Conservation (phyloP, 257 asterid species). For the Solanum corneliomulleri region DNA sequence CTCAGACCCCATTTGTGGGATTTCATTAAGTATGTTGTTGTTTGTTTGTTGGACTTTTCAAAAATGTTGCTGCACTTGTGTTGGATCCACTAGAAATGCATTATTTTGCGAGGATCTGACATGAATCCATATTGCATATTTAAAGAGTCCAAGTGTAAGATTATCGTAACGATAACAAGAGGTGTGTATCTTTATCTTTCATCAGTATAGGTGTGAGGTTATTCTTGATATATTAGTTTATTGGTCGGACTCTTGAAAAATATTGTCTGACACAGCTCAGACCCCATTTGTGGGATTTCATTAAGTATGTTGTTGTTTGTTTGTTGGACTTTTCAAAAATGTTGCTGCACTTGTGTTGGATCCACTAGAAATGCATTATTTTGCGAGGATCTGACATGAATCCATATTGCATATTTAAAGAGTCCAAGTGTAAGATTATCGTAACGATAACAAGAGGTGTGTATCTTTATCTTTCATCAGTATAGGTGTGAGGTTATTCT, state of each 20-base stretch:
- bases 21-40: too few species aligned
- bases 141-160: neutral
- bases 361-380: neutral
- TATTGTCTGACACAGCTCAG: too few species aligned
- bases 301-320: too few species aligned
- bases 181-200: neutral
- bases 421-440: neutral
- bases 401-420: neutral
- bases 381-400: neutral
- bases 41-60: neutral
- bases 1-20: too few species aligned
- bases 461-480: neutral
- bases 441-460: too few species aligned
- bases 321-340: neutral
- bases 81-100: neutral
- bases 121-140: neutral
- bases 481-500: neutral
- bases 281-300: too few species aligned
- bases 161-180: too few species aligned
- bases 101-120: neutral
- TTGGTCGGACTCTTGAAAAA: neutral
- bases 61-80: neutral
- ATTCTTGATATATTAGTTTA: neutral
- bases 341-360: neutral
- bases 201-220: neutral